Evolutionary conservation across 108 stramenopile genomes (phyloP), one percentile per base, ranked within the genome.

Genomic region (Hondaea fermentalgiana): DNA sequence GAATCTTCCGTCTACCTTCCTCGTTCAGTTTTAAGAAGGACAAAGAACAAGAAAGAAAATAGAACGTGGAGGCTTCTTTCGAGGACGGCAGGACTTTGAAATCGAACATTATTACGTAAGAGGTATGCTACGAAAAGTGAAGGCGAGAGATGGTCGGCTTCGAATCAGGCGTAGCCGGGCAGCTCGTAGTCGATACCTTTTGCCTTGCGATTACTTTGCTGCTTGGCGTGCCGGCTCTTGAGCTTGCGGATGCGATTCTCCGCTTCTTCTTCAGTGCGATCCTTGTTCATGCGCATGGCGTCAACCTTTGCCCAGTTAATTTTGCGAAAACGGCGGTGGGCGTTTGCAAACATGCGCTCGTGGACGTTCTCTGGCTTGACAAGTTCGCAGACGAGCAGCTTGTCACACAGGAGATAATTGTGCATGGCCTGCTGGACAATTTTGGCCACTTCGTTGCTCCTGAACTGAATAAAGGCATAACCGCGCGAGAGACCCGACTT

Each of bases 361-460:
- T 93, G 92, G 4, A 88, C 76, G 14, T 93, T 58, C 8, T 71
- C 83, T 23, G 21, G 44, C n/a, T 95, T 94, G n/a, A 97, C 72
- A 25, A 97, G 72, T 72, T 97, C 94, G 92, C 95, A 97, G 0
- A 97, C 96, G 87, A 99, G 91, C 72, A 97, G 92, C 88, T 96
- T 96, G 87, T 94, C 95, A 44, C 92, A 58, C n/a, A 99, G 89
- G 90, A 96, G 95, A 91, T 99, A 99, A 45, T 97, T 96, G 59
- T 96, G 91, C 96, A 99, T 96, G 43, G 98, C 96, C 45, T 98
- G 97, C 8, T 98, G 97, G 5, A 97, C 99, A 87, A 98, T 97
- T 8, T 69, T 76, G 14, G 98, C 97, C 10, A 96, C 96, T 72
- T 97, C 96, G 4, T 92, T 64, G 83, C 95, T 92, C 10, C 57